Evolutionary conservation across 257 asterid species (phyloP).

Genomic region (Nicotiana tabacum): DNA sequence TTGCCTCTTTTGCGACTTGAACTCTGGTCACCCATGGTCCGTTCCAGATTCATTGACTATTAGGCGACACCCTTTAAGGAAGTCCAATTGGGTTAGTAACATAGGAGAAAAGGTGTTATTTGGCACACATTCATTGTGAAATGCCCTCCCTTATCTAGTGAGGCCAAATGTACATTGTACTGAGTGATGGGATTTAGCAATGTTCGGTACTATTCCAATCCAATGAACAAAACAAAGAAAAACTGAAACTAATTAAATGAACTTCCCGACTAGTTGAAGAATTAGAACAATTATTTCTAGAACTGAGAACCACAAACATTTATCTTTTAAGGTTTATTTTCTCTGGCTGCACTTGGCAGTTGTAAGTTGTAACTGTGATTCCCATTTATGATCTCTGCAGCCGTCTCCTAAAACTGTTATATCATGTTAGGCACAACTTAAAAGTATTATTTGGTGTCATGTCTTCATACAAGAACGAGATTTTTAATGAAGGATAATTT

Average conservation of each 20-base stretch:
- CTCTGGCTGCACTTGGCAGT: background rate
- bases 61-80: background rate
- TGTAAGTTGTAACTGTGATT: background rate
- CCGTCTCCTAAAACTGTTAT: too few relatives aligned
- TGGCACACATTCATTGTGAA: background rate
- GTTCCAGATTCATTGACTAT: background rate
- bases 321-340: background rate
- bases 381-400: background rate
- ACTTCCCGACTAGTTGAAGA: background rate
- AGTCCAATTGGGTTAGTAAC: background rate
- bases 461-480: too few relatives aligned
- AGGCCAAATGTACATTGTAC: background rate
- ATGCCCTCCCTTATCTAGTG: background rate
- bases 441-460: too few relatives aligned
- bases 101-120: background rate
- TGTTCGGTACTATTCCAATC: background rate
- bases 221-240: background rate
- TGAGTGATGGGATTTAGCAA: background rate
- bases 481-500: too few relatives aligned
- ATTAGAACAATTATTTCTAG: background rate
- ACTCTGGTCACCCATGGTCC: background rate
- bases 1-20: background rate
- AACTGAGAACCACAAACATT: background rate
- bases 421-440: too few relatives aligned
- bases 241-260: background rate